These are phyloP conservation scores for Aphanocladium album DNA, from an alignment of 2,329 filamentous ascomycete genomes.

Conservation along the genomic window DNA sequence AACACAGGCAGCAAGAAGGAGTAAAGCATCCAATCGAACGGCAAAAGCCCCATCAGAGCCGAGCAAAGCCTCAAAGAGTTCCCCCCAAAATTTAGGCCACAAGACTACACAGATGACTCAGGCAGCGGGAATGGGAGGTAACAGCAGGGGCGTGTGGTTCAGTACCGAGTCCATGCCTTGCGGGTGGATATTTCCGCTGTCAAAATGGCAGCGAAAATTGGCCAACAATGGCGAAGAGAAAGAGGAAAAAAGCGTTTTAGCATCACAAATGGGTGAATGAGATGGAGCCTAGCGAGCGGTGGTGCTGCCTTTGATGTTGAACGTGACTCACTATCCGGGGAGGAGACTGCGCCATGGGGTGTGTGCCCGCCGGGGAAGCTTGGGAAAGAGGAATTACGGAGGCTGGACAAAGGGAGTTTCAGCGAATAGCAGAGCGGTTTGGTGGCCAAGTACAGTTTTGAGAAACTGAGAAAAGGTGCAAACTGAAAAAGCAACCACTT, in stretches of 20 bases:
- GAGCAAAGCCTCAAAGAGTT: not conserved
- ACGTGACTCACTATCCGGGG: not conserved
- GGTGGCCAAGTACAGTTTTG: not conserved
- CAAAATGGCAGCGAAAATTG: not conserved
- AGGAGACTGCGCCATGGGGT: no score
- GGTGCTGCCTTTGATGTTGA: not conserved
- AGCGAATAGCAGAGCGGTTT: not conserved
- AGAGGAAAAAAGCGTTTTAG: not conserved
- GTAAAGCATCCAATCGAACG: not conserved
- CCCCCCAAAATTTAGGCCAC: constrained; percentile 2
- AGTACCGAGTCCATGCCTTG: not conserved
- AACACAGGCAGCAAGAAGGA: not conserved
- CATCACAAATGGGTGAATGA: not conserved
- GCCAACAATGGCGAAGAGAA: not conserved
- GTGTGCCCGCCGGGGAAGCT: not conserved
- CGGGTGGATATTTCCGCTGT: not conserved
- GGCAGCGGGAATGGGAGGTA: not conserved
- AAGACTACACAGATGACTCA: constrained; percentile 5
- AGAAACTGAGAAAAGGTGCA: not conserved
- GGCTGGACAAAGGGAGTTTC: not conserved
- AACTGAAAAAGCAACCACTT: not conserved
- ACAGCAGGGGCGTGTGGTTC: not conserved
- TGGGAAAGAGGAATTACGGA: not conserved
- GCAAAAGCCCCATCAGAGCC: not conserved
- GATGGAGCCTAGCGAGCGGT: not conserved